These are phyloP conservation scores for Lactarius indigo DNA, from an alignment of 768 basidiomycete species.

Conservation along the genomic window DNA sequence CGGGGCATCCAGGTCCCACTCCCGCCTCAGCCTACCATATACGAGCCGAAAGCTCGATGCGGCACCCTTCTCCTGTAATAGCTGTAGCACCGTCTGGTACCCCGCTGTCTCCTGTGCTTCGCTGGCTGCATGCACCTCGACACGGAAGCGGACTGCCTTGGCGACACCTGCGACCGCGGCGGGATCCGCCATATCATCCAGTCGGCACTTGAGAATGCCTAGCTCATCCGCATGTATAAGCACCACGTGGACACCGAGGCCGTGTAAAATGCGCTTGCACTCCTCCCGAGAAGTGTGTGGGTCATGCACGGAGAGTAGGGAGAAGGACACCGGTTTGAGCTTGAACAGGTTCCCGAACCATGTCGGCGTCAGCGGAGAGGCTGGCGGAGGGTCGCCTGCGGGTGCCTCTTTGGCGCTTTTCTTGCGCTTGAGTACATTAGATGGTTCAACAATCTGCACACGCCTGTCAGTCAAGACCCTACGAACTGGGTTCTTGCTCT, in stretches of 20 bases:
- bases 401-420: slow-evolving; percentile 30
- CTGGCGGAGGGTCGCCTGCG: slow-evolving; percentile 37
- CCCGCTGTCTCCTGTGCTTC: slow-evolving; percentile 42
- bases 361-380: slow-evolving; percentile 43
- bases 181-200: slow-evolving; percentile 62
- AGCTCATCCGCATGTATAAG: slow-evolving; percentile 60
- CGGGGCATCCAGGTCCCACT: slow-evolving; percentile 64
- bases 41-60: slow-evolving; percentile 76
- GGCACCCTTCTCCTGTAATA: slow-evolving; percentile 87
- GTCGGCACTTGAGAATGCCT: slow-evolving; percentile 71
- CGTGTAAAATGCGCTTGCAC: slow-evolving; percentile 68
- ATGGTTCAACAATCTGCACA: slow-evolving; percentile 56
- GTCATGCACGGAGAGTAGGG: slow-evolving; percentile 56
- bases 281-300: slow-evolving; percentile 65
- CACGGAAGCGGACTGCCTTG: slow-evolving; percentile 78
- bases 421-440: slow-evolving; percentile 32
- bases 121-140: slow-evolving; percentile 57
- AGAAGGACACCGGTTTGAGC: slow-evolving; percentile 64
- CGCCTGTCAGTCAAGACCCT: slow-evolving; percentile 31
- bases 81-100: slow-evolving; percentile 54
- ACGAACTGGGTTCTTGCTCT: slow-evolving; percentile 32
- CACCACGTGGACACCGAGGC: slow-evolving; percentile 64
- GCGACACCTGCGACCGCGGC: slow-evolving; percentile 48
- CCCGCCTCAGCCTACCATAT: slow-evolving; percentile 57
- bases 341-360: slow-evolving; percentile 92